Evolutionary conservation across 495 filamentous ascomycete genomes (phyloP).

Genomic region (Rhizodiscina lignyota): DNA sequence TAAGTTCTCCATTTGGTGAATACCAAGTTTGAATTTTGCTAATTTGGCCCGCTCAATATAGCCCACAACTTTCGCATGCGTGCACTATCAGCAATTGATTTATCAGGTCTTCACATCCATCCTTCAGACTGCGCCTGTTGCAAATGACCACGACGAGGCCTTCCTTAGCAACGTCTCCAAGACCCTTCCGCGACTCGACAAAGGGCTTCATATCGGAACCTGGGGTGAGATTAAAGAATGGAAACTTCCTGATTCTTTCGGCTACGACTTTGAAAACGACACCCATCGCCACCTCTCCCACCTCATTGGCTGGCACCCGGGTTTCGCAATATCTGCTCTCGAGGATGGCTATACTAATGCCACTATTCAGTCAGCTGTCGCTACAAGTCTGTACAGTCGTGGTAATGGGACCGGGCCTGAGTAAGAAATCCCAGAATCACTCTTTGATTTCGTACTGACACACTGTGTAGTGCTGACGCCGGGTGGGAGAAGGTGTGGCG

Average conservation of each 20-base stretch:
- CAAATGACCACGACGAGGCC: conserved; percentile 10
- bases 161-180: conserved; percentile 17
- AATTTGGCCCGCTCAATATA: too few species aligned
- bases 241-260: conserved; percentile 22
- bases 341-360: conserved; percentile 13
- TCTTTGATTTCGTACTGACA: too few species aligned
- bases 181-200: conserved; percentile 23
- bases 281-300: conserved; percentile 36
- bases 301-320: conserved; percentile 35
- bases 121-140: conserved; percentile 11
- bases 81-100: conserved; percentile 33
- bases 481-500: conserved; percentile 42
- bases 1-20: too few species aligned
- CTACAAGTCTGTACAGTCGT: conserved; percentile 23
- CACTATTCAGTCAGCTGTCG: conserved; percentile 24
- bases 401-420: conserved; percentile 25
- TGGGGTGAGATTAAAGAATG: conserved; percentile 36
- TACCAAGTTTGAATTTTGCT: too few species aligned
- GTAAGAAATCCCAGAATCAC: too few species aligned
- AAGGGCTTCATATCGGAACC: conserved; percentile 27
- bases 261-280: conserved; percentile 25
- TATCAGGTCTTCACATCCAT: conserved; percentile 26
- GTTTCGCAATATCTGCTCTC: conserved; percentile 24
- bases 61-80: conserved; percentile 34
- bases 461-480: conserved; percentile 29